Evolutionary conservation across 192 early-diverging fungal species (phyloP), one percentile per base, ranked within the genome.

Genomic region (Phlyctochytrium arcticum): DNA sequence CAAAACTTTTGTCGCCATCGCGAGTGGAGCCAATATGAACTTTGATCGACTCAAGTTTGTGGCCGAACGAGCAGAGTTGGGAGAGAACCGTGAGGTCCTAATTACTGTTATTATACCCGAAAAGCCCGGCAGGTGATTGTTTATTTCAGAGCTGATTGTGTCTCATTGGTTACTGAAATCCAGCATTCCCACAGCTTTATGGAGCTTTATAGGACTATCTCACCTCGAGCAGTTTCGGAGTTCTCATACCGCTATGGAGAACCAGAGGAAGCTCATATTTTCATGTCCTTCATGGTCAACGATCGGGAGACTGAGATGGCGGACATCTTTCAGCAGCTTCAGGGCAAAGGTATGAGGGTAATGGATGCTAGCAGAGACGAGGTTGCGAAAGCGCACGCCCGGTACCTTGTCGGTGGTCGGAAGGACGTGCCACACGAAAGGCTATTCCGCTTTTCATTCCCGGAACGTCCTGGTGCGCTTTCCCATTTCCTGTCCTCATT

Each of bases 1-100:
- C 49, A 69, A 75, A 37, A 85, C 76, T 15, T 86, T 87, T 57
- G 85, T 99, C 19, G 85, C 90, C 5, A 79, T 96, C 54, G 83
- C 88, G 29, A 90, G 88, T 15, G 97, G 97, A 15, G 97, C 97
- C 36, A 99, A 99, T 79, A 96, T 98, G 87, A 95, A 99, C 73
- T 99, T 98, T 86, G 94, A 96, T 70, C 88, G 95, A 1, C 79
- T 99, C n/a, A 85, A 94, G 37, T 98, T 97, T 65, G 94, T 99
- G 1, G 92, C 94, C 15, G 95, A 99, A 70, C 88, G 97, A 50
- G 93, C 97, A 3, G 86, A 89, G 4, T 71, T 98, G n/a, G 95
- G 97, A 49, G 97, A 99, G 72, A 78, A 90, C 33, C 79, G 71
- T 46, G 97, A 99, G 72, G 97, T 87, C 2, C 82, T 99, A n/a